Base-by-base conservation (phyloP, 495 filamentous ascomycete species). In the Annulohypoxylon moriforme region DNA sequence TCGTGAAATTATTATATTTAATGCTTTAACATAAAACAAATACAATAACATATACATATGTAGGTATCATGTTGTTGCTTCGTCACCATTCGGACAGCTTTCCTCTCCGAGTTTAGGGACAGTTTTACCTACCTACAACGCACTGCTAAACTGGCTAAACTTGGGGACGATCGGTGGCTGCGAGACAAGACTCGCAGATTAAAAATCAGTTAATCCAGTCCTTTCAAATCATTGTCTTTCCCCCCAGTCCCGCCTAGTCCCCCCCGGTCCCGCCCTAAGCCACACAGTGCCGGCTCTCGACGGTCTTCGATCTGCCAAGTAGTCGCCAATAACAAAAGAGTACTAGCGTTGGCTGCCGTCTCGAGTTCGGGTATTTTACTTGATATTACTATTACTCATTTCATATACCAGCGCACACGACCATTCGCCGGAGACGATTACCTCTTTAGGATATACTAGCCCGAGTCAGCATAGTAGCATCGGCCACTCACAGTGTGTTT, bases 301-400 rank as follows among this genome's bases (percentile, higher is more conserved):
- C 3, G 11, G 36, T 14, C 14, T n/a, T 46, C 47, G 13, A 44
- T 31, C 18, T 36, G 59, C 59, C 64, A 60, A 64, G 64, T 11
- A 22, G 63, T 53, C 52, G 29, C 64, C 59, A 67, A 40, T 20
- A 7, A 64, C 64, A 53, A 24, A 68, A 58, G 34, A 14, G 64
- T 68, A 64, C 67, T 73, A 73, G 64, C 64, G 64, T 64, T 61
- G 14, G 46, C 31, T 47, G 34, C 29, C 49, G 44, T 72, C 58
- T 67, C 36, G 50, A 63, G 59, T 59, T 60, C 59, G 69, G 58
- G 69, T 65, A 72, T 72, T 72, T 60, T 72, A 61, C 70, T 73
- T 68, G 40, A 66, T 73, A 68, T 73, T 73, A 73, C 70, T 60
- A 68, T 65, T 69, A 69, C 66, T 73, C 70, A 69, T 68, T 62